Evolutionary conservation across 2,329 filamentous ascomycete genomes (phyloP).

Genomic region (Blastomyces percursus): DNA sequence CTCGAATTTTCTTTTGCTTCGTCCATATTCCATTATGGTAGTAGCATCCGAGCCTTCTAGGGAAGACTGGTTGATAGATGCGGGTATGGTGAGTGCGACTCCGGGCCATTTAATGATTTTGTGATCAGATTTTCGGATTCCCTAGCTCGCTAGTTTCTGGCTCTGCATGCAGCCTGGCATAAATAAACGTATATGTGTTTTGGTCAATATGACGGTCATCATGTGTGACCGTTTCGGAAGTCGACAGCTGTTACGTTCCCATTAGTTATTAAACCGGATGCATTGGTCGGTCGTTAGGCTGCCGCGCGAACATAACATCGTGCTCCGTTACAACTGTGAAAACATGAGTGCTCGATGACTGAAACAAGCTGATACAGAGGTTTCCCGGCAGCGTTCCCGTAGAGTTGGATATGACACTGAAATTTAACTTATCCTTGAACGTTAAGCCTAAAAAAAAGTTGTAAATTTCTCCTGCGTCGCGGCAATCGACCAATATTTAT

Average conservation of each 20-base stretch:
- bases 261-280: no score
- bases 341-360: conserved; percentile 8
- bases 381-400: neutral
- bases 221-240: neutral
- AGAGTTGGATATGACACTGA: conserved; percentile 1
- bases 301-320: conserved; percentile 9
- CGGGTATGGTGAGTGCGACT: no score
- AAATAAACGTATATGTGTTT: neutral
- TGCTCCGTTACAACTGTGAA: conserved; percentile 5
- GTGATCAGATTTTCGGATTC: no score
- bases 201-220: neutral
- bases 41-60: no score
- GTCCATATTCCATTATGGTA: no score
- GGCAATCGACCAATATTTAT: conserved; percentile 12
- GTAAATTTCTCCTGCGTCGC: neutral
- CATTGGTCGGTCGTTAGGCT: conserved; percentile 7
- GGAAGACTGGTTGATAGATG: no score
- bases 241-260: neutral
- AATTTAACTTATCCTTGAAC: conserved; percentile 10
- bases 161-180: neutral
- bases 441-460: conserved; percentile 2
- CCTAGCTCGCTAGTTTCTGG: no score
- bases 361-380: conserved; percentile 9
- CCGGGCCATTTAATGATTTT: no score
- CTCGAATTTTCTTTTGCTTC: neutral